These are phyloP conservation scores for Monosporascus sp. DNA, from an alignment of 2,329 filamentous ascomycete species.

Conservation along the genomic window DNA sequence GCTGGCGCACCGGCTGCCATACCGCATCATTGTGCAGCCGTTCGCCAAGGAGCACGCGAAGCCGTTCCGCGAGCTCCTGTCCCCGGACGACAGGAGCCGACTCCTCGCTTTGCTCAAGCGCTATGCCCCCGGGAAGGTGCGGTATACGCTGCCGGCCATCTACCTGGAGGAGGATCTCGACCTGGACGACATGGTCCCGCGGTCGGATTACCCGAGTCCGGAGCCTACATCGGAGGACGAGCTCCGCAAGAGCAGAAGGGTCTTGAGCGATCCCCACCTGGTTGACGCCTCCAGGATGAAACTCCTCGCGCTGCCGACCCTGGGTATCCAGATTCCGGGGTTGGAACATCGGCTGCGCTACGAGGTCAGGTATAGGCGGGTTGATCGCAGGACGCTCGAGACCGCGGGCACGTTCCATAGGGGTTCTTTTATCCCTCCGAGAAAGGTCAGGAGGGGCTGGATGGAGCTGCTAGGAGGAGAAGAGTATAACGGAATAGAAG, in stretches of 20 bases:
- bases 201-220: conserved; percentile 13
- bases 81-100: conserved; percentile 22
- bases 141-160: conserved; percentile 51
- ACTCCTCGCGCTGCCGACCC: conserved; percentile 48
- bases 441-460: not conserved
- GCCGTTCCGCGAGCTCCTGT: conserved; percentile 41
- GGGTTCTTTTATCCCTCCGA: conserved; percentile 7
- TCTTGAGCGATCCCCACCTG: conserved; percentile 5
- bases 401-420: conserved; percentile 11
- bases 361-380: conserved; percentile 45
- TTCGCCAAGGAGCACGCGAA: conserved; percentile 40
- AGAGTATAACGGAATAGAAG: not conserved
- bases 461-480: not conserved
- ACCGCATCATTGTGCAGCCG: conserved; percentile 39
- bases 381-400: conserved; percentile 37
- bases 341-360: conserved; percentile 44
- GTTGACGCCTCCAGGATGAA: conserved; percentile 25
- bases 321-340: conserved; percentile 42
- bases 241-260: not conserved
- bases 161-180: conserved; percentile 39
- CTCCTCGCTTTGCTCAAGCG: conserved; percentile 41
- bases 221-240: not conserved
- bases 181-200: conserved; percentile 8
- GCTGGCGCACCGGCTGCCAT: conserved; percentile 37
- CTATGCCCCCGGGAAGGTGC: conserved; percentile 49